A percentile compares a stretch with the other conserved stretches of the same genome.
These are phyloP conservation scores for Diplodia sapinea DNA, from an alignment of 2,329 filamentous ascomycete genomes.

Conservation along the genomic window DNA sequence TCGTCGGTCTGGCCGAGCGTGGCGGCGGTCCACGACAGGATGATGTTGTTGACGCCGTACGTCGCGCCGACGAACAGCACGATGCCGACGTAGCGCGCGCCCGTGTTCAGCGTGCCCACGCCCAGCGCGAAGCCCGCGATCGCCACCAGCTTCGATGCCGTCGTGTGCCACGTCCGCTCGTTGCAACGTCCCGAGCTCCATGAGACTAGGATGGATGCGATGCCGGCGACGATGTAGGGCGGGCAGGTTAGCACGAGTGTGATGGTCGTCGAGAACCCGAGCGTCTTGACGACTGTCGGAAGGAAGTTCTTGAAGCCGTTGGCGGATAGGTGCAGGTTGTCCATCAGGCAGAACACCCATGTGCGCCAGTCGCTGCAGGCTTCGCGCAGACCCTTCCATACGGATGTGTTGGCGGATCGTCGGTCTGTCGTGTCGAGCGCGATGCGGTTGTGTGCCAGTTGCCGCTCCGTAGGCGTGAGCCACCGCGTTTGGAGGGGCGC, in stretches of 20 bases:
- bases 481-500: slow-evolving; percentile 51
- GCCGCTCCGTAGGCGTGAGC: slow-evolving; percentile 55
- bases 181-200: slow-evolving; percentile 43
- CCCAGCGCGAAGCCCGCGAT: slow-evolving; percentile 43
- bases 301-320: slow-evolving; percentile 43
- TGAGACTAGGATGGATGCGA: slow-evolving; percentile 37
- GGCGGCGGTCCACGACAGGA: slow-evolving; percentile 51
- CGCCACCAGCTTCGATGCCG: slow-evolving; percentile 37
- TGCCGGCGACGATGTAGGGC: slow-evolving; percentile 35
- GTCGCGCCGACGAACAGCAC: slow-evolving; percentile 42
- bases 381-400: slow-evolving; percentile 5
- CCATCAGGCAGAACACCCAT: slow-evolving; percentile 26
- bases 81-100: slow-evolving; percentile 42
- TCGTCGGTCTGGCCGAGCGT: slow-evolving; percentile 51
- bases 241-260: slow-evolving; percentile 43
- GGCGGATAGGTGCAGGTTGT: slow-evolving; percentile 24
- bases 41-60: slow-evolving; percentile 39
- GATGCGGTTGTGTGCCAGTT: slow-evolving; percentile 47
- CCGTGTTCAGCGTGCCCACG: slow-evolving; percentile 38
- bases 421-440: slow-evolving; percentile 60
- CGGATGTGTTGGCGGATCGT: slow-evolving; percentile 34
- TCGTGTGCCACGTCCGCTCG: slow-evolving; percentile 37
- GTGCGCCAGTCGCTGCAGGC: slow-evolving; percentile 14
- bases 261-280: slow-evolving; percentile 45
- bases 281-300: slow-evolving; percentile 45